These are phyloP conservation scores for Combretum micranthum DNA, from an alignment of 345 rosid species.

Conservation along the genomic window DNA sequence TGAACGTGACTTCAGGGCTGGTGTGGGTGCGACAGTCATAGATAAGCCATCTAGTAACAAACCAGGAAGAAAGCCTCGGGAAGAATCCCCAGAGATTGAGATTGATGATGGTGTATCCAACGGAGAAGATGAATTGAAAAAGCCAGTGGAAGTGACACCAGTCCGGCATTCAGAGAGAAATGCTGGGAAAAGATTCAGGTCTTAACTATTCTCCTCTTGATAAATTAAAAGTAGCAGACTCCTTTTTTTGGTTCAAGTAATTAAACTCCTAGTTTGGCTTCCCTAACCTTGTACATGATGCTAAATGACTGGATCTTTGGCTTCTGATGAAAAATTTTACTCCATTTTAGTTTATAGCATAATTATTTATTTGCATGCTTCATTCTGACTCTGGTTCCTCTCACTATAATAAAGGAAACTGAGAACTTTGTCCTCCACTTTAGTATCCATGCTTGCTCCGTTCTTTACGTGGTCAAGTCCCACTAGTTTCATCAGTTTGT, in stretches of 20 bases:
- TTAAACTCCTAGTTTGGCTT: too few relatives aligned
- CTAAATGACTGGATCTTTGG: too few relatives aligned
- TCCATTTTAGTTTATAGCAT: too few relatives aligned
- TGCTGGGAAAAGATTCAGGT: conserved; percentile 68
- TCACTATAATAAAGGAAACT: too few relatives aligned
- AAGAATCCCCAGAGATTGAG: conserved; percentile 41
- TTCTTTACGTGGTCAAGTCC: neutral
- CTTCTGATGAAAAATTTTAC: neutral
- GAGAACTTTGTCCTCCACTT: too few relatives aligned
- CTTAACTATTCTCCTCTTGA: conserved; percentile 2
- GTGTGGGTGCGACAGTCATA: conserved; percentile 47
- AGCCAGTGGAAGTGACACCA: conserved; percentile 48
- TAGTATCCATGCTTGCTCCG: neutral
- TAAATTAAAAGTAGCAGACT: neutral
- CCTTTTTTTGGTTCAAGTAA: neutral
- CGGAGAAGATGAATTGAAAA: conserved; percentile 24
- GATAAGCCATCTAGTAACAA: conserved; percentile 22
- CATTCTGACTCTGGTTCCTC: too few relatives aligned
- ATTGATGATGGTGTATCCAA: conserved; percentile 42
- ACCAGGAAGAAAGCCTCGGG: conserved; percentile 31
- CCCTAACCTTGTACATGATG: too few relatives aligned
- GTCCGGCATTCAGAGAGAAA: conserved; percentile 62
- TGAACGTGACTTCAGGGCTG: conserved; percentile 66
- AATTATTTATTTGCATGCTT: too few relatives aligned
- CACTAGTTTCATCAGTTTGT: neutral